These are phyloP conservation scores for Talaromyces rugulosus DNA, from an alignment of 2,329 filamentous ascomycete species.

Conservation along the genomic window DNA sequence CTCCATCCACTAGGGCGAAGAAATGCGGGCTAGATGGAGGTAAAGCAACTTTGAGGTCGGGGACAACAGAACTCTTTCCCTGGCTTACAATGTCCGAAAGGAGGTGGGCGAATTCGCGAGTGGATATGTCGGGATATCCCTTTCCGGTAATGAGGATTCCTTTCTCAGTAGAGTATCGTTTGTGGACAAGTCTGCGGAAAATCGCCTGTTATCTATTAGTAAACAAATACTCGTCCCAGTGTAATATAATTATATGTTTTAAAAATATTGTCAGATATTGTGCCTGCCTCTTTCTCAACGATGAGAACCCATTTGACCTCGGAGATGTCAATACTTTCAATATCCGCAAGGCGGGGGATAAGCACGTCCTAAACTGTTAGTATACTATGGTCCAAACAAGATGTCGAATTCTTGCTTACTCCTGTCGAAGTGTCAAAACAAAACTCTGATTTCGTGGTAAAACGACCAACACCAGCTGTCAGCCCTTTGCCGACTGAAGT, in stretches of 20 bases:
- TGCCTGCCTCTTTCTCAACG: constrained; percentile 58
- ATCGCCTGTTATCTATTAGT: constrained; percentile 44
- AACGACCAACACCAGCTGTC: constrained; percentile 30
- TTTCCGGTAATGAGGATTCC: constrained; percentile 61
- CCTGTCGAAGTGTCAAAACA: constrained; percentile 34
- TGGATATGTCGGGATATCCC: constrained; percentile 60
- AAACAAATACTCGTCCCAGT: neutral
- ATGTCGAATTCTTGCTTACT: constrained; percentile 15
- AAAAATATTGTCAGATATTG: neutral
- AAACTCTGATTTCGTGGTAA: constrained; percentile 20
- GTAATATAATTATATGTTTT: neutral
- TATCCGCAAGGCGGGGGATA: constrained; percentile 46
- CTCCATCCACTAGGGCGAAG: constrained; percentile 55
- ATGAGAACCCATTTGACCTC: constrained; percentile 56
- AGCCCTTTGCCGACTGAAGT: constrained; percentile 43
- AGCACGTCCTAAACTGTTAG: constrained; percentile 44
- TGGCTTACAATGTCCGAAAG: constrained; percentile 31
- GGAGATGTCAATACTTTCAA: constrained; percentile 43
- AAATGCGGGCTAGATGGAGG: constrained; percentile 35
- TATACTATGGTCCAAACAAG: neutral
- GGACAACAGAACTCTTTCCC: neutral
- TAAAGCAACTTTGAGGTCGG: constrained; percentile 16
- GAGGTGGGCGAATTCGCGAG: constrained; percentile 50
- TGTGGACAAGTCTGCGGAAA: constrained; percentile 54
- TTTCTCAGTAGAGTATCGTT: constrained; percentile 41